Base-by-base conservation (phyloP, 2,329 filamentous ascomycete species). In the Xylaria hypoxylon region DNA sequence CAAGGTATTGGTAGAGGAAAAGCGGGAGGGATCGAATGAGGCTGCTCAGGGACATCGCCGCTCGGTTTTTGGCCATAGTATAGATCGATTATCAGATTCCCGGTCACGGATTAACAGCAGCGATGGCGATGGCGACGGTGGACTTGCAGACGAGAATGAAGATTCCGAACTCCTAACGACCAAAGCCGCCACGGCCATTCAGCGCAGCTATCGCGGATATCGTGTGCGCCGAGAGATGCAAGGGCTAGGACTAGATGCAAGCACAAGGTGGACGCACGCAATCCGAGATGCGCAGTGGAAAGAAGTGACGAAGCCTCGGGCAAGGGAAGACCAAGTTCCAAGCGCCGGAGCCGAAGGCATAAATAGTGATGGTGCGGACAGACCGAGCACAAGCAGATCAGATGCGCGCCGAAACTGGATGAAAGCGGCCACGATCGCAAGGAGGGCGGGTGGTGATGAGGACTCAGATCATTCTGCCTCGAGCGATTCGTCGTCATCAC, bases 181-280 rank as follows among this genome's bases (percentile, higher is more conserved):
- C 28, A 79, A 81, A 56, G 88, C 88, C 2, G 87, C 87, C 3
- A 81, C 80, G 24, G 73, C 87, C 28, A 90, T 90, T 52, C 88
- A 93, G 81, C 88, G 90, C 71, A 91, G 89, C 28, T 96, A 94
- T 76, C 86, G 93, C 38, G 92, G 93, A 5, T 92, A 96, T 77
- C 86, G 91, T 60, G 85, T 87, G 55, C 86, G 93, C 48, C 82
- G 93, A 53, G 89, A 93, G 77, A 82, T 96, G 72, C 78, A 86
- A 45, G 93, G 93, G 0, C 82, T 90, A 70, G 86, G 86, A 1
- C 77, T 96, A 38, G 86, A 92, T 77, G 86, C 92, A n/a, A 87
- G 84, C 33, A 89, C 89, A 33, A 83, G 92, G 72, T 94, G 91
- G 91, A 81, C 87, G 11, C 88, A 92, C 73, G 90, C 92, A 61